Conservation (phyloP, 2,329 filamentous ascomycete species). For the Apiospora phragmitis region DNA sequence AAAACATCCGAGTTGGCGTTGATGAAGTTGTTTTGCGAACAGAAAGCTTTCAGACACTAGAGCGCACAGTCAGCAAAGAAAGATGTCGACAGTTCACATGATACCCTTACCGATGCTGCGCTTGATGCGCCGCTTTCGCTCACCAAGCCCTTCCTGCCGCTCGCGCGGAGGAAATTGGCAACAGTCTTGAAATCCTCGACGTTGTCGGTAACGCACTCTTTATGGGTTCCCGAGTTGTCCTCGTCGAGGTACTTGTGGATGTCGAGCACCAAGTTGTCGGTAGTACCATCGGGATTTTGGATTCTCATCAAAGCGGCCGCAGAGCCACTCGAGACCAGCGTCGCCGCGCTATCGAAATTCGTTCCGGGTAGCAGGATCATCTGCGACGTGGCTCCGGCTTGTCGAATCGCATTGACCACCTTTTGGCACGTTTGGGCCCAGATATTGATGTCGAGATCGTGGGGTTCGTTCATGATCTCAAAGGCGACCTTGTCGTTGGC, state of each 20-base stretch:
- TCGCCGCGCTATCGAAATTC: conserved; percentile 54
- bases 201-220: conserved; percentile 55
- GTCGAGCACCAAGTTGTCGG: conserved; percentile 56
- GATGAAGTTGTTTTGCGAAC: conserved; percentile 47
- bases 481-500: conserved; percentile 56
- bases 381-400: conserved; percentile 61
- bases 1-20: conserved; percentile 48
- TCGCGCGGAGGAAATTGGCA: conserved; percentile 46
- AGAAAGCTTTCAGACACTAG: conserved; percentile 45
- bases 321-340: conserved; percentile 49
- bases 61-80: background rate
- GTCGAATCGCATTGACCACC: conserved; percentile 65
- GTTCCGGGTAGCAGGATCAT: conserved; percentile 66
- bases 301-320: conserved; percentile 52
- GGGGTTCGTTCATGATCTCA: conserved; percentile 71
- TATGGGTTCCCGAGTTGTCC: conserved; percentile 55
- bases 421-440: conserved; percentile 64
- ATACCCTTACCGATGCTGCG: conserved; percentile 37
- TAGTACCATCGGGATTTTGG: conserved; percentile 60
- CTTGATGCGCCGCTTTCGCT: conserved; percentile 54
- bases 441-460: conserved; percentile 54
- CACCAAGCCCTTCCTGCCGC: conserved; percentile 49
- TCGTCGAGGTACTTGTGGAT: conserved; percentile 62
- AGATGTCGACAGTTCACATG: background rate
- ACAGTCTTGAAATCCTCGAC: conserved; percentile 48